Evolutionary conservation across 768 basidiomycete genomes (phyloP).

Genomic region (Hebeloma cylindrosporum): DNA sequence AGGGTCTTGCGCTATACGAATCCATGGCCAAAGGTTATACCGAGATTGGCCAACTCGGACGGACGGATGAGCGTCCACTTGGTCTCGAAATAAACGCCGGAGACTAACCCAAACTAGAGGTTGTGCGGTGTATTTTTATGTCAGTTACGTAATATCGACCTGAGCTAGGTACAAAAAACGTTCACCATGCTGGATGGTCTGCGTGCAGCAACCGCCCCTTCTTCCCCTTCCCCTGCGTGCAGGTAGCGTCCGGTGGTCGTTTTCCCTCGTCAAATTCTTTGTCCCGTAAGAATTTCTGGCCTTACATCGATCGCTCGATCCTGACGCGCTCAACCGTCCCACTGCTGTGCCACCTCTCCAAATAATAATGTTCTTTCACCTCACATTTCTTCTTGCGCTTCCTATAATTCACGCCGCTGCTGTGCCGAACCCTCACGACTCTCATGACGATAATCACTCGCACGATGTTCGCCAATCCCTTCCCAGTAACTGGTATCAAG

Average conservation of each 20-base stretch:
- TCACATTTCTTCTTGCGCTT: constrained; percentile 24
- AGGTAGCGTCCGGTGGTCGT: constrained; percentile 11
- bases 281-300: constrained; percentile 2
- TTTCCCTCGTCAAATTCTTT: constrained; percentile 4
- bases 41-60: too few species aligned
- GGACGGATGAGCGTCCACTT: too few species aligned
- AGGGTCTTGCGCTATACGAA: too few species aligned
- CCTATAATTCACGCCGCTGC: constrained; percentile 24
- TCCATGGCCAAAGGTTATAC: too few species aligned
- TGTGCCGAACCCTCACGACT: constrained; percentile 19
- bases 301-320: too few species aligned
- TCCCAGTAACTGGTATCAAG: constrained; percentile 60
- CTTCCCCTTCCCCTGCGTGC: constrained; percentile 10
- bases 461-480: constrained; percentile 30
- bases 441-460: constrained; percentile 30
- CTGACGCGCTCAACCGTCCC: too few species aligned
- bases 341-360: constrained; percentile 3
- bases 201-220: constrained; percentile 13
- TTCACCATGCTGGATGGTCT: constrained; percentile 14
- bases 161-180: constrained; percentile 20
- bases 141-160: constrained; percentile 10
- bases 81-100: too few species aligned
- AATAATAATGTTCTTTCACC: constrained; percentile 26
- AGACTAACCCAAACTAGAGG: too few species aligned
- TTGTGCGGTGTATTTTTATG: too few species aligned